Evolutionary conservation across 306 rosid genomes (phyloP).

Genomic region (Oxytropis ochrocephala): DNA sequence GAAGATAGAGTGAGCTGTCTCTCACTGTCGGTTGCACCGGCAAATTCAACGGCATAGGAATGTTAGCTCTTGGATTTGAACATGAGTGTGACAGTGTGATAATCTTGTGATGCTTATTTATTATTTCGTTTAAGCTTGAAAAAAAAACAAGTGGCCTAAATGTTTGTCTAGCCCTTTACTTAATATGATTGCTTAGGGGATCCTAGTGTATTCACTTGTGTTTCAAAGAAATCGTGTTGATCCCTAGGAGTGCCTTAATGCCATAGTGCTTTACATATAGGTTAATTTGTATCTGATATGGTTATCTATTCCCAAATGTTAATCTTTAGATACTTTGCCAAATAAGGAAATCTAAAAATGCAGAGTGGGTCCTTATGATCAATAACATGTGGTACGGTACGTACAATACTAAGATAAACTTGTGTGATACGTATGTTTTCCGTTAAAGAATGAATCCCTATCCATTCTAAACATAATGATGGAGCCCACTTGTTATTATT

Average conservation of each 20-base stretch:
- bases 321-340: slow-evolving; percentile 19
- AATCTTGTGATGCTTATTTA: too few species aligned
- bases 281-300: slow-evolving; percentile 6
- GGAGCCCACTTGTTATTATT: slow-evolving; percentile 32
- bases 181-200: neutral
- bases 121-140: too few species aligned
- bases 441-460: slow-evolving; percentile 7
- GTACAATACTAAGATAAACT: slow-evolving; percentile 36
- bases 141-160: neutral
- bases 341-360: slow-evolving; percentile 26
- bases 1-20: too few species aligned
- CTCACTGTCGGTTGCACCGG: too few species aligned
- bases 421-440: slow-evolving; percentile 15
- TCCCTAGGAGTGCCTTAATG: slow-evolving; percentile 22
- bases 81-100: too few species aligned
- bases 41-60: too few species aligned
- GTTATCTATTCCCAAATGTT: neutral
- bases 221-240: slow-evolving; percentile 12
- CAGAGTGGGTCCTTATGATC: slow-evolving; percentile 30
- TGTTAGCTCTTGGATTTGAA: too few species aligned
- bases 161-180: neutral
- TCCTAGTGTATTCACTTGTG: slow-evolving; percentile 1
- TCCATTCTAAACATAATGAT: slow-evolving; percentile 16
- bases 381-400: slow-evolving; percentile 41
- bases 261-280: neutral